phyloP scores from a whole-genome alignment of 495 filamentous ascomycete species.

The Xylaria curta region DNA sequence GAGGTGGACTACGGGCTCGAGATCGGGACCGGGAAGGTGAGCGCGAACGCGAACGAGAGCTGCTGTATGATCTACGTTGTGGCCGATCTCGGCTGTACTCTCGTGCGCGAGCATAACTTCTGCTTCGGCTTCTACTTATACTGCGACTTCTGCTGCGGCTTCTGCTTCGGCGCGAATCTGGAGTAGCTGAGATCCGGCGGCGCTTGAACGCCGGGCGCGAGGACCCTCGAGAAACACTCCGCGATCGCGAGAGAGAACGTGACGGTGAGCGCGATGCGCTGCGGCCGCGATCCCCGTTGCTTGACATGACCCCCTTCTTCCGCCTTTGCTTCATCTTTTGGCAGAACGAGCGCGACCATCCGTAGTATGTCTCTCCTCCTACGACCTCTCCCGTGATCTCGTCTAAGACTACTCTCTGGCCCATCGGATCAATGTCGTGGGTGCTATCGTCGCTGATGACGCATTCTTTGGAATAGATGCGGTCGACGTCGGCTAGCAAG shows the following conservation, averaged over 20 bases:
- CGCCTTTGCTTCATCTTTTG: conserved; percentile 75
- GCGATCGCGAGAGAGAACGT: conserved; percentile 45
- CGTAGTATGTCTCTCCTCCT: conserved; percentile 78
- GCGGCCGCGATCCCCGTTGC: conserved; percentile 30
- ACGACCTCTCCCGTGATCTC: conserved; percentile 65
- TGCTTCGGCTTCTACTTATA: conserved; percentile 32
- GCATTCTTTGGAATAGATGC: conserved; percentile 59
- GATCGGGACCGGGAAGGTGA: conserved; percentile 51
- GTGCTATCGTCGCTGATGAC: conserved; percentile 40
- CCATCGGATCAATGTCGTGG: conserved; percentile 73
- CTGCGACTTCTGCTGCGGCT: conserved; percentile 30
- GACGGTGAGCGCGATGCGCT: conserved; percentile 42
- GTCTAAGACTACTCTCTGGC: conserved; percentile 68
- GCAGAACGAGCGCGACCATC: conserved; percentile 83
- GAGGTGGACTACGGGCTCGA: conserved; percentile 40
- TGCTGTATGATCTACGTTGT: conserved; percentile 45
- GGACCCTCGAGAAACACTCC: conserved; percentile 35
- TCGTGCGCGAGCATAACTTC: conserved; percentile 46
- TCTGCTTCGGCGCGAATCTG: conserved; percentile 26
- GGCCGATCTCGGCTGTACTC: conserved; percentile 58
- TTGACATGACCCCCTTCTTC: conserved; percentile 39
- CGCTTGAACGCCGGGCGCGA: conserved; percentile 43
- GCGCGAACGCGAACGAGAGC: conserved; percentile 31
- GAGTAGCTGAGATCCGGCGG: conserved; percentile 39
- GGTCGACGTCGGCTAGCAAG: conserved; percentile 71